A percentile compares a stretch with the other conserved stretches of the same genome.
These are phyloP conservation scores for Ceratobasidium sp. DNA, from an alignment of 1,284 basidiomycete species.

Conservation along the genomic window DNA sequence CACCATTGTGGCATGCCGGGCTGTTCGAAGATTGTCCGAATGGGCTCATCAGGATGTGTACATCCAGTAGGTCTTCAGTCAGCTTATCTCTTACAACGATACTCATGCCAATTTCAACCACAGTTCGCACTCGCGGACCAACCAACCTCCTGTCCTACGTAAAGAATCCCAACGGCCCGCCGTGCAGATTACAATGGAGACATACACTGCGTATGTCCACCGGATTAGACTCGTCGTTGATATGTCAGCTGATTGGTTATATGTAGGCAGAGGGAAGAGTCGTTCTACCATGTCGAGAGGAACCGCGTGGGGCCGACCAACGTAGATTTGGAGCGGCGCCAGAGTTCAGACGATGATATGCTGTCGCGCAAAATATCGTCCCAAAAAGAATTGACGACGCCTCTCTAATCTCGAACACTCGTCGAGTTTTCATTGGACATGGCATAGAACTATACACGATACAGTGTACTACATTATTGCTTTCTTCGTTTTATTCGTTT, in stretches of 20 bases:
- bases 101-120: background rate
- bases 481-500: background rate
- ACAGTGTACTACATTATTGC: background rate
- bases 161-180: constrained; percentile 5
- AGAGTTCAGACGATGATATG: background rate
- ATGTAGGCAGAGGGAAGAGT: constrained; percentile 43
- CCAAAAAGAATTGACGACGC: background rate
- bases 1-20: constrained; percentile 41
- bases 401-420: background rate
- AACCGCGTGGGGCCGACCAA: background rate
- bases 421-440: background rate
- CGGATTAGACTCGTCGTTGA: constrained; percentile 39
- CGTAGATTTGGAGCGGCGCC: constrained; percentile 2
- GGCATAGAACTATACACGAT: too few species aligned
- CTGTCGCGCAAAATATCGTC: constrained; percentile 4
- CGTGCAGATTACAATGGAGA: constrained; percentile 34
- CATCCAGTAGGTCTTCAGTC: constrained; percentile 31
- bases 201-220: constrained; percentile 37
- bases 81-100: constrained; percentile 43
- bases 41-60: constrained; percentile 37
- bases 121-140: constrained; percentile 18
- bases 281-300: constrained; percentile 9
- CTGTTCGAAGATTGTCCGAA: constrained; percentile 39
- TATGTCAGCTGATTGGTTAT: background rate
- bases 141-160: background rate